Evolutionary conservation across 352 stramenopile species (phyloP).

Genomic region (Globisporangium parvum): DNA sequence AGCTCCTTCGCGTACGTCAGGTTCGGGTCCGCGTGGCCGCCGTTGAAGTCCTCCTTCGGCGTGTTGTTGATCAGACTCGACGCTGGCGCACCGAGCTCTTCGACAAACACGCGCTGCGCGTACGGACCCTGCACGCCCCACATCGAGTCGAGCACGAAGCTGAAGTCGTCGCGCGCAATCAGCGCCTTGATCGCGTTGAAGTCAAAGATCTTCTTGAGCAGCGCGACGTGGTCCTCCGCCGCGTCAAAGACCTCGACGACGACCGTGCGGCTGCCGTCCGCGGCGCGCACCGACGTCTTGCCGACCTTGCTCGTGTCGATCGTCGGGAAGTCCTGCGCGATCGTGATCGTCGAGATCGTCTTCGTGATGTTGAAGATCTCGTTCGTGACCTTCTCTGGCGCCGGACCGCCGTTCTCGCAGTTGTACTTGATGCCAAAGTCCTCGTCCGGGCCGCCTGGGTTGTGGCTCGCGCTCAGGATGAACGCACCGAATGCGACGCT

Average conservation of each 20-base stretch:
- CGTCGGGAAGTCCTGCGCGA: constrained; percentile 74
- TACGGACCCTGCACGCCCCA: constrained; percentile 97
- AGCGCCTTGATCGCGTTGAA: constrained; percentile 93
- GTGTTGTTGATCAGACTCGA: constrained; percentile 89
- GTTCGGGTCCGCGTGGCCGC: constrained; percentile 98
- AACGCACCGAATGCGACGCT: constrained; percentile 93
- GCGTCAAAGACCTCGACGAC: constrained; percentile 97
- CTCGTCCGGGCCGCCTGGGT: constrained; percentile 96
- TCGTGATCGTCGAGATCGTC: constrained; percentile 94
- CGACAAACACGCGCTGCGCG: constrained; percentile 93
- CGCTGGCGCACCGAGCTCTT: constrained; percentile 89
- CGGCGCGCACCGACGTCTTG: constrained; percentile 62
- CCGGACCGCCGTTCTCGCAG: constrained; percentile 95
- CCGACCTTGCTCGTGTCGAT: constrained; percentile 70
- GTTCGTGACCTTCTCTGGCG: constrained; percentile 96
- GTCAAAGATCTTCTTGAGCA: constrained; percentile 98
- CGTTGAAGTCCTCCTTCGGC: constrained; percentile 96
- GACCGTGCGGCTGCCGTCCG: constrained; percentile 89
- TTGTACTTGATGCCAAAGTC: constrained; percentile 99
- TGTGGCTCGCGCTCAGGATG: constrained; percentile 98
- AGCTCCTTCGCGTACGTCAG: constrained; percentile 97
- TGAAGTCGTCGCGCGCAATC: constrained; percentile 90
- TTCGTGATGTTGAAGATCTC: constrained; percentile 95
- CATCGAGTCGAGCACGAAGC: constrained; percentile 97
- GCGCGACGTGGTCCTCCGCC: constrained; percentile 93